Evolutionary conservation across 2,329 filamentous ascomycete genomes (phyloP).

Genomic region (Xylaria arbuscula): DNA sequence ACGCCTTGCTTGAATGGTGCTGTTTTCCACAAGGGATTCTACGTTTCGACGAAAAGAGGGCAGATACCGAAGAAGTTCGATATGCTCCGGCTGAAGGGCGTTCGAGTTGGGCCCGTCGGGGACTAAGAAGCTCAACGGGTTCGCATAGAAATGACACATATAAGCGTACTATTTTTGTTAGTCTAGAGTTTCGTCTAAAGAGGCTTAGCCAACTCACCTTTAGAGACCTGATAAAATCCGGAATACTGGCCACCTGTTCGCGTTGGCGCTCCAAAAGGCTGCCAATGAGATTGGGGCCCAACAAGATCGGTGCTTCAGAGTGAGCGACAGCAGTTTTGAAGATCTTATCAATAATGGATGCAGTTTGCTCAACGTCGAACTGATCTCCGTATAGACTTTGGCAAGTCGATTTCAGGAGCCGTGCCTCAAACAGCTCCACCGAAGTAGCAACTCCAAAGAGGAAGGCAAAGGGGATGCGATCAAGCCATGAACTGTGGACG

Average conservation of each 20-base stretch:
- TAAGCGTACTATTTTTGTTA: constrained; percentile 73
- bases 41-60: constrained; percentile 73
- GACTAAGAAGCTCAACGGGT: constrained; percentile 75
- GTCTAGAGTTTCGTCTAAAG: background rate
- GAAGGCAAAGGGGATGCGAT: constrained; percentile 80
- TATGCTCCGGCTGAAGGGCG: constrained; percentile 67
- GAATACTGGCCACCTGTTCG: constrained; percentile 80
- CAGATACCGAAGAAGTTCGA: constrained; percentile 74
- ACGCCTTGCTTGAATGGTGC: constrained; percentile 58
- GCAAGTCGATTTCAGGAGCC: constrained; percentile 75
- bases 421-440: constrained; percentile 80
- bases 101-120: constrained; percentile 49
- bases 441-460: constrained; percentile 86
- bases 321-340: constrained; percentile 74
- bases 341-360: constrained; percentile 76
- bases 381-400: constrained; percentile 75
- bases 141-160: constrained; percentile 88
- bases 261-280: constrained; percentile 77
- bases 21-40: constrained; percentile 59
- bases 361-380: constrained; percentile 81
- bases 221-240: constrained; percentile 75
- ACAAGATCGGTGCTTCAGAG: constrained; percentile 64
- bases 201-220: constrained; percentile 63
- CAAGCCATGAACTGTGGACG: constrained; percentile 69
- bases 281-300: constrained; percentile 72